Evolutionary conservation across 352 stramenopile species (phyloP), one percentile per base, ranked within the genome.

Genomic region (Globisporangium cederbergense): DNA sequence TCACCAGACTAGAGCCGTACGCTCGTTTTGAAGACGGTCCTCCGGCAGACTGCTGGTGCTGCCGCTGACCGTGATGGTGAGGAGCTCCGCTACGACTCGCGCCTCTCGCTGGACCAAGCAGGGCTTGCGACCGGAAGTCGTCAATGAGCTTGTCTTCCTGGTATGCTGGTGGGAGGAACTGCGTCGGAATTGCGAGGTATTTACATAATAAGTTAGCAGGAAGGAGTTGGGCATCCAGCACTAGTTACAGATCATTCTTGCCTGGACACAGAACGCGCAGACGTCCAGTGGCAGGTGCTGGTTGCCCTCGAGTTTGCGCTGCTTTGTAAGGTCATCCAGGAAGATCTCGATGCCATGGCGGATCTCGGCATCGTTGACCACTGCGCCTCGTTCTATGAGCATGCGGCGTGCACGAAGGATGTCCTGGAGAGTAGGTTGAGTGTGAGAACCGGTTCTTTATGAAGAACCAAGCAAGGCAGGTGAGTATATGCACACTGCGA

Each of bases 91-190:
- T n/a, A 50, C 65, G 53, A 18, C 13, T 34, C 43, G 63, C 28
- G 11, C 54, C 49, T 52, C 71, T 52, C 47, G 66, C 28, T 66
- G 74, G 28, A 10, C 58, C 34, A 3, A 59, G 20, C 1, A 78
- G 46, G 16, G 72, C 34, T 18, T 76, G 71, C 14, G 73, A 66
- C 2, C 71, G 74, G 25, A 74, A 49, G 32, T 78, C 74, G 22
- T 82, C 74, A 16, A 71, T 49, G 47, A 65, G 64, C 14, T 70
- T 74, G 62, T 76, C 71, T 61, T 82, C 60, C 34, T 76, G 65
- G 34, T 83, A 85, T 36, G 72, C 71, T 2, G 72, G 68, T n/a
- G 79, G 75, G 22, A 89, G 67, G 42, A 86, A 79, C 68, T 89
- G 58, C 22, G 67, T 22, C 6, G 8, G 40, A 45, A n/a, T 10